These are phyloP conservation scores for Mallotus nudiflorus DNA, from an alignment of 345 rosid species.

Conservation along the genomic window DNA sequence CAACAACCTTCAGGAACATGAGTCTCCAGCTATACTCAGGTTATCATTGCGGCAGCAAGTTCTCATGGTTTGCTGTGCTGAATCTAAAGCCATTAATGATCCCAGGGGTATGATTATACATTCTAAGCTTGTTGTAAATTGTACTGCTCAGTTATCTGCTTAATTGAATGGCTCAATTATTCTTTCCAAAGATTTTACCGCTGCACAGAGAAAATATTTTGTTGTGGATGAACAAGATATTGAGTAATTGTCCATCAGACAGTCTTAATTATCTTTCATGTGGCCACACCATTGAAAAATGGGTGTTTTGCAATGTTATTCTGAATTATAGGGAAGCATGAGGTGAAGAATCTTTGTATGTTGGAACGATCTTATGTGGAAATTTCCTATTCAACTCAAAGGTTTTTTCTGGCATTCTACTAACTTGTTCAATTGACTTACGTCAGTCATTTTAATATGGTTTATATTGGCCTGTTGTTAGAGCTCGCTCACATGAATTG, in stretches of 20 bases:
- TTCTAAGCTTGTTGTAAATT: constrained; percentile 6
- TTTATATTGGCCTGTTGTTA: background rate
- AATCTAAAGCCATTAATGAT: constrained; percentile 77
- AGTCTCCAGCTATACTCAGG: constrained; percentile 70
- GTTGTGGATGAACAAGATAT: no score
- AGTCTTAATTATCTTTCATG: background rate
- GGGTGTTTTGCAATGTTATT: background rate
- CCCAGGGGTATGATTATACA: constrained; percentile 59
- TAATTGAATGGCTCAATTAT: constrained; percentile 6
- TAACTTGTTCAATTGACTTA: background rate
- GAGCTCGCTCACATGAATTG: background rate
- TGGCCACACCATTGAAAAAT: background rate
- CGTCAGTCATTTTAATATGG: background rate
- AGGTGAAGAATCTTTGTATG: background rate
- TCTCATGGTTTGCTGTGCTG: constrained; percentile 80
- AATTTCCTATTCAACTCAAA: background rate
- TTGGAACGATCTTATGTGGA: background rate
- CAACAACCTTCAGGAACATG: constrained; percentile 60
- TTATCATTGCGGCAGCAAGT: constrained; percentile 85
- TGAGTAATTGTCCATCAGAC: no score
- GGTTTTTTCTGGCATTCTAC: background rate
- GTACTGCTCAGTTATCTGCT: constrained; percentile 4
- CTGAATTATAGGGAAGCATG: background rate
- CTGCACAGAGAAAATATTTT: no score
- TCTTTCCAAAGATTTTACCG: no score